Base-by-base conservation (phyloP, 2,329 filamentous ascomycete species). In the Drechmeria coniospora region DNA sequence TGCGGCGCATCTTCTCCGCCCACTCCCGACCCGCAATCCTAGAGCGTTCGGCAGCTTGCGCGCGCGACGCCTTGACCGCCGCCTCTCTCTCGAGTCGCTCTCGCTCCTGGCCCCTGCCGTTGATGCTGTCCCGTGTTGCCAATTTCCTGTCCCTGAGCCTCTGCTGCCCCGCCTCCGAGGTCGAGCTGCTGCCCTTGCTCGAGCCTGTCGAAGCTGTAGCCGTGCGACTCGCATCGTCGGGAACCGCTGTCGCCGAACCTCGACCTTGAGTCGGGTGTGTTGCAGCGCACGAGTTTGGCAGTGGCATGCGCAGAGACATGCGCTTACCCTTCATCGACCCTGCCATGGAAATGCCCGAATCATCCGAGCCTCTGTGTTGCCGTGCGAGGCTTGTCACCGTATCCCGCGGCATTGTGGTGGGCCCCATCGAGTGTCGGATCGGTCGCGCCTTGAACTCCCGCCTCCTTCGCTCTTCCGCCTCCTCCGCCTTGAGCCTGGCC, bases 371-470 rank as follows among this genome's bases (percentile, higher is more conserved):
- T 36, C 59, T 63, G 34, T 48, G 59, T 38, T 64, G 63, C 18
- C 69, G 61, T 23, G 62, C 65, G 20, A 64, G 63, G 45, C 71
- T 76, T 21, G 70, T 53, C 36, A 62, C 47, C 8, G 68, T 75
- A 25, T 70, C 68, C 15, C 70, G 66, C 21, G 68, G 67, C 4
- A 56, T 36, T 5, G 57, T 46, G 25, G 49, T 47, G 2, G 56
- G 49, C 7, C 47, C 49, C 12, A 57, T 43, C 30, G 54, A 63
- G 29, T 55, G 50, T 23, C 63, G 62, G 21, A 69, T 44, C 12
- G 72, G 71, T 20, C 61, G 61, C 5, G 71, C 72, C 45, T 74
- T 77, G 55, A 76, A 76, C 40, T 75, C 68, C 30, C 71, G 65
- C 30, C 63, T 61, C 46, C 59, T 68, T 15, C 56, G 62, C 34